Percentiles rank a stretch among this genome's conserved stretches.
Evolutionary conservation across 371 early-diverging fungal species (phyloP).

Genomic region (Gilbertella persicaria): DNA sequence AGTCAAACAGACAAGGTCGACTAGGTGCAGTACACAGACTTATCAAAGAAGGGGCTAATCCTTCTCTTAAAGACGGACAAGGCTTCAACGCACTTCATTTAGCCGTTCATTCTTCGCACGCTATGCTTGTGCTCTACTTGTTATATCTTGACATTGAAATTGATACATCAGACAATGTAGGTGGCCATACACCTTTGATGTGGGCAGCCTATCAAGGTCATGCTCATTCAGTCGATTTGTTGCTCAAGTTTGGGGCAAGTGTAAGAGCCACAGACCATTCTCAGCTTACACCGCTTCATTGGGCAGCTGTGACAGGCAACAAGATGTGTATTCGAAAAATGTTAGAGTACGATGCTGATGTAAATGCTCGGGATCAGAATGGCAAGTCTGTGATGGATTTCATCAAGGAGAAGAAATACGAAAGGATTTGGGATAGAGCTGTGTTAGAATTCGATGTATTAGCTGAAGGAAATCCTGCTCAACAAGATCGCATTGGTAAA

Average conservation of each 20-base stretch:
- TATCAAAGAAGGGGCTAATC: conserved; percentile 77
- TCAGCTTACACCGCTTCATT: conserved; percentile 83
- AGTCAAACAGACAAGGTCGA: conserved; percentile 62
- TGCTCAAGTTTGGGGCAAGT: conserved; percentile 72
- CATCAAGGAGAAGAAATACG: conserved; percentile 46
- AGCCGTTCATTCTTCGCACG: conserved; percentile 85
- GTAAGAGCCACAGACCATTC: conserved; percentile 69
- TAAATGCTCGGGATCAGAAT: conserved; percentile 34
- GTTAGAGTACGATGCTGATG: conserved; percentile 59
- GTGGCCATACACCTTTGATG: conserved; percentile 87
- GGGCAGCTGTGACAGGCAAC: conserved; percentile 63
- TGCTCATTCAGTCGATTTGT: conserved; percentile 61
- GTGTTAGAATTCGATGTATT: conserved; percentile 49
- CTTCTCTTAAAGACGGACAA: conserved; percentile 73
- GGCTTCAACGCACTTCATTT: conserved; percentile 92
- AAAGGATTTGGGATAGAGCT: conserved; percentile 44
- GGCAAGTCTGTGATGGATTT: conserved; percentile 57
- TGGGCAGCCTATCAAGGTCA: conserved; percentile 94
- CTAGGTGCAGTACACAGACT: conserved; percentile 74
- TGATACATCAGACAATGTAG: conserved; percentile 73
- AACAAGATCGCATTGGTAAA: conserved; percentile 26
- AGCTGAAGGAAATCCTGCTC: conserved; percentile 39
- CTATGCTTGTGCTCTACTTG: conserved; percentile 74
- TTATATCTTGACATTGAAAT: conserved; percentile 70
- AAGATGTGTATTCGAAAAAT: conserved; percentile 49